These are phyloP conservation scores for Aspergillus piperis DNA, from an alignment of 2,329 filamentous ascomycete genomes.

Conservation along the genomic window DNA sequence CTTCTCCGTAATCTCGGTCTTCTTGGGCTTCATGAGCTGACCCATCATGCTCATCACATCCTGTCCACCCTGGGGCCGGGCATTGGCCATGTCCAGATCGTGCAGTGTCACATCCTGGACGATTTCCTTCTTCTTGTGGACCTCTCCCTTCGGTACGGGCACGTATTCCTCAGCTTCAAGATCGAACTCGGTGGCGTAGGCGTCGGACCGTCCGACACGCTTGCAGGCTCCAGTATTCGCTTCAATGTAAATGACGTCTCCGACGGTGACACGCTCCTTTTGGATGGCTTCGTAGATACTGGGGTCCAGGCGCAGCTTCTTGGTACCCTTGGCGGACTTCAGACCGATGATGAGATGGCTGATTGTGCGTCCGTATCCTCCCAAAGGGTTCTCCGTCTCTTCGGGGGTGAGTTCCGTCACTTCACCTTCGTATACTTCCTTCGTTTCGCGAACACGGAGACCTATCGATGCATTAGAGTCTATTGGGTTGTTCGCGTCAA, in stretches of 20 bases:
- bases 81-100: slow-evolving; percentile 93
- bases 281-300: slow-evolving; percentile 99
- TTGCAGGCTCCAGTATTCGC: slow-evolving; percentile 98
- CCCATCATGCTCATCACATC: slow-evolving; percentile 99
- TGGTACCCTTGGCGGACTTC: slow-evolving; percentile 94
- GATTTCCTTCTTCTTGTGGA: slow-evolving; percentile 99
- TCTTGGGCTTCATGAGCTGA: slow-evolving; percentile 98
- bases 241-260: slow-evolving; percentile 98
- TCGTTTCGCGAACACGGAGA: slow-evolving; percentile 94
- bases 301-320: slow-evolving; percentile 94
- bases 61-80: slow-evolving; percentile 91
- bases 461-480: slow-evolving; percentile 39
- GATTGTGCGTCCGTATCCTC: slow-evolving; percentile 96
- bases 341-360: slow-evolving; percentile 91
- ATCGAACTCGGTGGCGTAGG: slow-evolving; percentile 97
- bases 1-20: slow-evolving; percentile 99
- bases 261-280: slow-evolving; percentile 93
- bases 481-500: background rate
- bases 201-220: slow-evolving; percentile 91
- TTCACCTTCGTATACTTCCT: slow-evolving; percentile 98
- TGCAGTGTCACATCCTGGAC: slow-evolving; percentile 98
- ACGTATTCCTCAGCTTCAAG: slow-evolving; percentile 99
- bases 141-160: slow-evolving; percentile 96
- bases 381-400: slow-evolving; percentile 95
- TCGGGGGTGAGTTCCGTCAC: slow-evolving; percentile 97